Base-by-base conservation (phyloP, 257 asterid species). In the Gentiana macrophylla region DNA sequence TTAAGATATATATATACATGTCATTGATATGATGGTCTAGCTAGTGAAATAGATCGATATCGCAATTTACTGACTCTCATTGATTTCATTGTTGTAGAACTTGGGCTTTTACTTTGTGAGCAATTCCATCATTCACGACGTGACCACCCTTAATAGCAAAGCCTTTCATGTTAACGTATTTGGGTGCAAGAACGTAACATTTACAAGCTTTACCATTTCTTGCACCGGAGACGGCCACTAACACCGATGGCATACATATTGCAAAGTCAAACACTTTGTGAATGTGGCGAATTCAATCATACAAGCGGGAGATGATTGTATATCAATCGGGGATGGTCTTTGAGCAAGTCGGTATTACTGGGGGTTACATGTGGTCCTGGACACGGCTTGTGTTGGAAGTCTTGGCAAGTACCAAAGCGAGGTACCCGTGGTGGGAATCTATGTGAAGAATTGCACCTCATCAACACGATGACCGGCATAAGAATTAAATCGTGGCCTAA, bases 61-160 rank as follows among this genome's bases (percentile, higher is more conserved):
- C 8, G 6, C 32, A 49, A 12, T 3, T 33, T 53, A 3, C 53
- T 2, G 1, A 8, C 32, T 49, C 2, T 5, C 9, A 1, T 54
- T 24, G 33, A 2, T 51, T 2, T 32, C 11, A 0, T 13, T 49
- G 15, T 8, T 2, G 9, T 56, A 73, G 79, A 65, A 58, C 41
- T 49, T 73, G 49, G 56, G 66, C 53, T 52, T 65, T 49, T 12
- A 52, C 5, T 45, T 45, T 49, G 8, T 65, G 49, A 65, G 37
- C 12, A 13, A 65, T 44, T 35, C 64, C 3, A 7, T 11, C 0
- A 6, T 65, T 12, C 45, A 34, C 12, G 64, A 45, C 49, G 33
- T 65, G 36, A 65, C 55, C 10, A 57, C 70, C 13, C 8, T 38
- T 37, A 35, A 65, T 38, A 57, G 64, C 64, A 65, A 58, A 53